Conservation (phyloP, 257 asterid species). For the Lycium barbarum region DNA sequence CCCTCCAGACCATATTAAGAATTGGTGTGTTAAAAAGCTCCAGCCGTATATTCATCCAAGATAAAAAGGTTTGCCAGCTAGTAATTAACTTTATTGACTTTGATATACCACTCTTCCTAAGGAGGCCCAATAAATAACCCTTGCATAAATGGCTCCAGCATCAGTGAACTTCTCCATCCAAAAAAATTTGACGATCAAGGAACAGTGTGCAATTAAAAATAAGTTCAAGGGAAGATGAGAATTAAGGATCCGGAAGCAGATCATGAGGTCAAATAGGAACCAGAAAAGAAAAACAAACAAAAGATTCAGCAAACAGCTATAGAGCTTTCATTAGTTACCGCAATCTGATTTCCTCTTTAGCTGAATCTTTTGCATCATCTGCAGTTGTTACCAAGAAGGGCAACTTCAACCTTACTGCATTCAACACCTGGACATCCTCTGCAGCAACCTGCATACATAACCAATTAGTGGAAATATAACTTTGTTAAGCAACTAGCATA, state of each 20-base stretch:
- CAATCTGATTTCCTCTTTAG: slow-evolving; percentile 90
- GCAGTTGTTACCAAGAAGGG: slow-evolving; percentile 92
- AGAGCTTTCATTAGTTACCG: slow-evolving; percentile 53
- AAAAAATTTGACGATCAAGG: background rate
- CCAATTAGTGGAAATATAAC: slow-evolving; percentile 28
- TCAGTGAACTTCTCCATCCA: background rate
- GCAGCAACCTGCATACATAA: slow-evolving; percentile 74
- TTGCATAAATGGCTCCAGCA: background rate
- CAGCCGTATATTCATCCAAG: background rate
- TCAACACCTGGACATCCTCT: slow-evolving; percentile 75
- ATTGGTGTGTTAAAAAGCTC: background rate
- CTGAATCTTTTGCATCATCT: slow-evolving; percentile 77
- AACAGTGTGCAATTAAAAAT: background rate
- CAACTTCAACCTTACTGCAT: slow-evolving; percentile 78
- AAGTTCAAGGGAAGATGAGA: background rate
- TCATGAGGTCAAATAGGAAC: background rate
- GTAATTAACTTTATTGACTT: background rate
- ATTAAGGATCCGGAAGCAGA: background rate
- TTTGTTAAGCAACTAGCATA: background rate
- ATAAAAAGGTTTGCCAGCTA: background rate
- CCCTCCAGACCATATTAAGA: background rate
- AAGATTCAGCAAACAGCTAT: slow-evolving; percentile 11
- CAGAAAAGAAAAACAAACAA: background rate
- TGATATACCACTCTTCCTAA: background rate
- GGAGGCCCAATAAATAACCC: background rate